Percentiles rank a stretch among this genome's conserved stretches.
phyloP scores from a whole-genome alignment of 78 protist species.

The Dictyostelium purpureum region DNA sequence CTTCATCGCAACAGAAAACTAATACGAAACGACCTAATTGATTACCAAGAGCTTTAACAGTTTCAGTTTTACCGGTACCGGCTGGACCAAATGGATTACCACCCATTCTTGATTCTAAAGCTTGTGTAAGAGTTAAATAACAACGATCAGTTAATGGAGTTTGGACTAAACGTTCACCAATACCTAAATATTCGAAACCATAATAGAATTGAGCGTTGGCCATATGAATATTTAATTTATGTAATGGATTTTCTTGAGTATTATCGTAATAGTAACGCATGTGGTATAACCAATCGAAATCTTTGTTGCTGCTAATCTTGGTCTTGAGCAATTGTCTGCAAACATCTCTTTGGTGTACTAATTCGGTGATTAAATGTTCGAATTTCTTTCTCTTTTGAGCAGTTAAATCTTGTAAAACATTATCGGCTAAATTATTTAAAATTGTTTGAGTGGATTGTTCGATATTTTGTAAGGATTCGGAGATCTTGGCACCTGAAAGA shows the following conservation, averaged over 20 bases:
- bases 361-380: constrained; percentile 95
- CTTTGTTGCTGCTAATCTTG: not conserved
- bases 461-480: constrained; percentile 14
- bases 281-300: constrained; percentile 95
- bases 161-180: constrained; percentile 95
- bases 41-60: constrained; percentile 95
- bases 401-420: constrained; percentile 79
- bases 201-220: constrained; percentile 94
- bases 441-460: constrained; percentile 10
- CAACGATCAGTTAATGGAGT: constrained; percentile 96
- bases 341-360: constrained; percentile 96
- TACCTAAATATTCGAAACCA: constrained; percentile 99
- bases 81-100: constrained; percentile 99
- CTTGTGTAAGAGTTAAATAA: constrained; percentile 95
- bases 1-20: constrained; percentile 99
- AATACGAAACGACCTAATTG: constrained; percentile 94
- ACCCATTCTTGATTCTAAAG: constrained; percentile 94
- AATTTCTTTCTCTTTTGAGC: constrained; percentile 86
- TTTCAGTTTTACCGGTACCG: constrained; percentile 99
- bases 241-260: constrained; percentile 23
- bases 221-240: constrained; percentile 82
- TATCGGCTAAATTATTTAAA: constrained; percentile 86
- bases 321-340: constrained; percentile 47
- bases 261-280: constrained; percentile 94
- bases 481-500: not conserved